Base-by-base conservation (phyloP, 1,284 basidiomycete genomes). In the Phellopilus nigrolimitatus region DNA sequence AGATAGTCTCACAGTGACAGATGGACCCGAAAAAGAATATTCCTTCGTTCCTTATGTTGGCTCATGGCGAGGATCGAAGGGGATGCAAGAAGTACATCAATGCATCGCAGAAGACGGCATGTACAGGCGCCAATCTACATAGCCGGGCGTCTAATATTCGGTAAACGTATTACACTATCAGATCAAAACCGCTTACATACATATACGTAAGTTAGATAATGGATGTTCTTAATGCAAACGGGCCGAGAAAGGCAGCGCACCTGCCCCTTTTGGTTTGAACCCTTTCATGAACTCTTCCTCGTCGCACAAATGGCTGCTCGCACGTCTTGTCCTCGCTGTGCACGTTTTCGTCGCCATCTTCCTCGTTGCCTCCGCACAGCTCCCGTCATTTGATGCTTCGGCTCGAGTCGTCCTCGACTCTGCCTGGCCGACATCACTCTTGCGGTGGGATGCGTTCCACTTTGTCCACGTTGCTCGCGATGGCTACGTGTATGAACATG, bases 381-480 rank as follows among this genome's bases (percentile, higher is more conserved):
- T 76, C 1, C 64, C 73, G 2, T 57, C 68, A 22, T 77, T 77
- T 50, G 75, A 77, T 47, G 61, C 69, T 1, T 78, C 76, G 3
- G 72, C 82, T 0, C 60, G 57, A 15, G 64, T 70, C 31, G 51
- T 70, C 4, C 42, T 69, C 12, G 46, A 61, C 12, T 49, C 63
- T 0, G 54, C 60, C 19, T 63, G 64, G 53, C 38, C 50, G 2
- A 41, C 34, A 21, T 31, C 45, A 12, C 58, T 79, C 2, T 69
- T 91, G n/a, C 81, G 93, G 56, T 98, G 95, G 95, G 95, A 98
- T 63, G 75, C 77, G 1, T 76, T 97, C 54, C 86, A 97, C 67
- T 97, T 93, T 64, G 60, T 70, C 1, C 72, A 77, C 55, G 78
- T 91, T 42, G 88, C 89, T 0, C 58, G 72, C 10, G 67, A 79